Evolutionary conservation across 2,329 filamentous ascomycete genomes (phyloP).

Genomic region (Cercospora berteroae): DNA sequence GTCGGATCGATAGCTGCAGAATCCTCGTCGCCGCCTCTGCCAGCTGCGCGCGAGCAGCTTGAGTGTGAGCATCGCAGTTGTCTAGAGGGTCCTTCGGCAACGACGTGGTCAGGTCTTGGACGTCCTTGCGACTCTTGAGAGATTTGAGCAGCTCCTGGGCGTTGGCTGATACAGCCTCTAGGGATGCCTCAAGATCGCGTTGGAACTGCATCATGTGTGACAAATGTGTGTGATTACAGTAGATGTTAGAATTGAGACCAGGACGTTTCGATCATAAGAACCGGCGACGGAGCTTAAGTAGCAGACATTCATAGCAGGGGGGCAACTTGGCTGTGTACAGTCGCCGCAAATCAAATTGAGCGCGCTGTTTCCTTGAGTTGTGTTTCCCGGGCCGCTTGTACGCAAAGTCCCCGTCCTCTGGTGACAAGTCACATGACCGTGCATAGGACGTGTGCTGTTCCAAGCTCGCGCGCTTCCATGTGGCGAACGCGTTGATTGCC

Average conservation of each 20-base stretch:
- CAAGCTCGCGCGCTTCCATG: background rate
- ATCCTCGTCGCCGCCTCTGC: slow-evolving; percentile 23
- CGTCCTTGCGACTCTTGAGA: background rate
- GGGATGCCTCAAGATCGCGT: slow-evolving; percentile 8
- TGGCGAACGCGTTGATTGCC: background rate
- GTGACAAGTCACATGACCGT: background rate
- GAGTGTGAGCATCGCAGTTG: background rate
- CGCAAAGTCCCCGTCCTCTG: slow-evolving; percentile 1
- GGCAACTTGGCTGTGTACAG: background rate
- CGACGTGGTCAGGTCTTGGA: background rate
- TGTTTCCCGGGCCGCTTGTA: background rate
- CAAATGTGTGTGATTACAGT: background rate
- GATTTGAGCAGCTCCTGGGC: slow-evolving; percentile 7
- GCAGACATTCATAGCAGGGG: background rate
- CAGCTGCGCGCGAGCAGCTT: slow-evolving; percentile 14
- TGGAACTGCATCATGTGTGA: slow-evolving; percentile 5
- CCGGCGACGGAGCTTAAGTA: background rate
- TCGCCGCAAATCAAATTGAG: background rate
- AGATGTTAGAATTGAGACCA: background rate
- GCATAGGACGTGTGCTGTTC: background rate
- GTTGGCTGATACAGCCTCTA: slow-evolving; percentile 9
- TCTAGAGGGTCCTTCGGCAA: slow-evolving; percentile 9
- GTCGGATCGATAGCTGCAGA: slow-evolving; percentile 21
- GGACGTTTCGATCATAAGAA: background rate
- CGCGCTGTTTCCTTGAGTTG: background rate